These are phyloP conservation scores for Pythium pyrilobum DNA, from an alignment of 352 stramenopile genomes.

Conservation along the genomic window DNA sequence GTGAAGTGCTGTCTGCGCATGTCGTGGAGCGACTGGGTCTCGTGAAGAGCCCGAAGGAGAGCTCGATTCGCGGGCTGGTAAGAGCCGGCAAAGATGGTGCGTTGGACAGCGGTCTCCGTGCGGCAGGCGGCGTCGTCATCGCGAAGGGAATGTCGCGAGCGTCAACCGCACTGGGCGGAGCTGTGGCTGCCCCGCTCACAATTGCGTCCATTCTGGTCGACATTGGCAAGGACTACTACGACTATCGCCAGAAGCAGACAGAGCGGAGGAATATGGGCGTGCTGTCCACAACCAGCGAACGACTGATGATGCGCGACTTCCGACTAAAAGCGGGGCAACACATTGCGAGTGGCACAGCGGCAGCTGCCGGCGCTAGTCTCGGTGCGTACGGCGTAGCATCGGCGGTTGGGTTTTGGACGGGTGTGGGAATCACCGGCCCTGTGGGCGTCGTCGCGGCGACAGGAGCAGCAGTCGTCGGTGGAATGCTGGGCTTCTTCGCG, in stretches of 20 bases:
- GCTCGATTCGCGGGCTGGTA: conserved; percentile 45
- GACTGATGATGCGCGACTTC: conserved; percentile 81
- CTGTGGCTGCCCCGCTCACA: conserved; percentile 65
- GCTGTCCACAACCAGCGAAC: conserved; percentile 65
- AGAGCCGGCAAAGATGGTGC: conserved; percentile 64
- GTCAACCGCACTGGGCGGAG: conserved; percentile 45
- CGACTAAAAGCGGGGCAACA: conserved; percentile 77
- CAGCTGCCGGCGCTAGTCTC: conserved; percentile 66
- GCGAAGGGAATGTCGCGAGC: conserved; percentile 61
- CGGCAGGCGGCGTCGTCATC: conserved; percentile 64
- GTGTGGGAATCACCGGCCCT: conserved; percentile 69
- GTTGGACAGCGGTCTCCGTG: conserved; percentile 79
- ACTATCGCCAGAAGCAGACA: conserved; percentile 74
- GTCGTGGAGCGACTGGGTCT: conserved; percentile 57
- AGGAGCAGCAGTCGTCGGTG: conserved; percentile 70
- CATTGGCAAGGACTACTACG: conserved; percentile 82
- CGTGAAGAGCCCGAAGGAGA: conserved; percentile 24
- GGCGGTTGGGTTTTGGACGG: conserved; percentile 71
- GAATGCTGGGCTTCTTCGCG: conserved; percentile 81
- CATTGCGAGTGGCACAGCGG: conserved; percentile 66
- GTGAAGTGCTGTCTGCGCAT: conserved; percentile 46
- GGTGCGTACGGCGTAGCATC: conserved; percentile 72
- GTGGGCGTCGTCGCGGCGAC: conserved; percentile 75
- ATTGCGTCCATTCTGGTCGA: conserved; percentile 85
- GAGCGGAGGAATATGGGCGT: conserved; percentile 61